Evolutionary conservation across 768 basidiomycete species (phyloP).

Genomic region (Dentipellis sp.): DNA sequence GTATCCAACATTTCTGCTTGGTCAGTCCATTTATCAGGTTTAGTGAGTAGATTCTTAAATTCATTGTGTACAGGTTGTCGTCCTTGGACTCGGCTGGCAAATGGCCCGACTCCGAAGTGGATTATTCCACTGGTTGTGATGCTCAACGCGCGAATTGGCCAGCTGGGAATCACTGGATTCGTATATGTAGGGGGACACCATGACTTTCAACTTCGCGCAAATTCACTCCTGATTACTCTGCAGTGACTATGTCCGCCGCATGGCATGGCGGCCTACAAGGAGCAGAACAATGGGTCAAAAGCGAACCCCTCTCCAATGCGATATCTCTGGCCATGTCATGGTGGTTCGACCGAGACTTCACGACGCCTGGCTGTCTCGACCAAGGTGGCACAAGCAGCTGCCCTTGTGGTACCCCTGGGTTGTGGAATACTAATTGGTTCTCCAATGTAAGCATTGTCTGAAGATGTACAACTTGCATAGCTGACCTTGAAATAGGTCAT

Average conservation of each 20-base stretch:
- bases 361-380: conserved; percentile 19
- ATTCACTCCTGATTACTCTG: neutral
- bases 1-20: conserved; percentile 5
- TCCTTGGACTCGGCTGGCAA: conserved; percentile 12
- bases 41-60: neutral
- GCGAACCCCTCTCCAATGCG: conserved; percentile 10
- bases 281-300: conserved; percentile 6
- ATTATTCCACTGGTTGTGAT: conserved; percentile 24
- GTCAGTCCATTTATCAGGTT: neutral
- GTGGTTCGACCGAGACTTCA: conserved; percentile 24
- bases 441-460: conserved; percentile 7
- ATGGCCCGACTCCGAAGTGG: conserved; percentile 17
- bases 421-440: conserved; percentile 15
- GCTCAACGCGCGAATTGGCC: conserved; percentile 30
- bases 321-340: conserved; percentile 19
- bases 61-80: conserved; percentile 8
- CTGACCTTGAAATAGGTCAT: conserved; percentile 8
- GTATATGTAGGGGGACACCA: conserved; percentile 5
- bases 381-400: conserved; percentile 17
- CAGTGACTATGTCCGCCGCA: conserved; percentile 17
- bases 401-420: conserved; percentile 21
- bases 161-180: conserved; percentile 19
- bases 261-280: conserved; percentile 15
- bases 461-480: neutral
- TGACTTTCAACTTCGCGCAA: no score